Base-by-base conservation (phyloP, 2,329 filamentous ascomycete genomes). In the Pseudomassariella vexata region DNA sequence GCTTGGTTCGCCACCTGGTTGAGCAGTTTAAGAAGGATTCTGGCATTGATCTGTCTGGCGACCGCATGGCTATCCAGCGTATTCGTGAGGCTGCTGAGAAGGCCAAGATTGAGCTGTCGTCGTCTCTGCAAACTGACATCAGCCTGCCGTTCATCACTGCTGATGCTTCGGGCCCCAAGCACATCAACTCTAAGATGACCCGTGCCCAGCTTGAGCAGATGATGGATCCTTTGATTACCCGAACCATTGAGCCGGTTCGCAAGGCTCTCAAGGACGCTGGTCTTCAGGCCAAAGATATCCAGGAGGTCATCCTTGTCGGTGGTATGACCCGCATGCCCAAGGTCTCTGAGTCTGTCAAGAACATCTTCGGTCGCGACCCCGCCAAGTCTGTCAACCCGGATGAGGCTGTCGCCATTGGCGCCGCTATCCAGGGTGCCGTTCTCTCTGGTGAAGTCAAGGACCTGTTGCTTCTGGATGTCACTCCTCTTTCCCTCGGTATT, bases 301-400 rank as follows among this genome's bases (percentile, higher is more conserved):
- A 95, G 68, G 90, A 96, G 60, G 86, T 96, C 50, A 95, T 96
- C 62, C 82, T 96, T 25, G 90, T 96, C 35, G 90, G 90, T 80
- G 90, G 90, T 68, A 95, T 95, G 89, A 95, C 90, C 52, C 90
- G 90, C 72, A 96, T 96, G 89, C 90, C 90, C 62, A 95, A 95
- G 83, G 90, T 96, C 48, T 75, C 79, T 43, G 88, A 95, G 71
- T 92, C 88, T 26, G 89, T 95, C 63, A 95, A 95, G 83, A 79
- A 71, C 71, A 89, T 95, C 62, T 96, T 96, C 64, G 89, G 89
- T 47, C 89, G 89, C 59, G 90, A 95, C 36, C 88, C 90, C 45
- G 86, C 89, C 65, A 96, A 95, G 79, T 94, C 90, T 30, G 89
- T 96, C 62, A 96, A 96, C 78, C 90, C 90, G 39, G 90, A 96